These are phyloP conservation scores for Teratosphaeriaceae sp. DNA, from an alignment of 2,329 filamentous ascomycete species.

Conservation along the genomic window DNA sequence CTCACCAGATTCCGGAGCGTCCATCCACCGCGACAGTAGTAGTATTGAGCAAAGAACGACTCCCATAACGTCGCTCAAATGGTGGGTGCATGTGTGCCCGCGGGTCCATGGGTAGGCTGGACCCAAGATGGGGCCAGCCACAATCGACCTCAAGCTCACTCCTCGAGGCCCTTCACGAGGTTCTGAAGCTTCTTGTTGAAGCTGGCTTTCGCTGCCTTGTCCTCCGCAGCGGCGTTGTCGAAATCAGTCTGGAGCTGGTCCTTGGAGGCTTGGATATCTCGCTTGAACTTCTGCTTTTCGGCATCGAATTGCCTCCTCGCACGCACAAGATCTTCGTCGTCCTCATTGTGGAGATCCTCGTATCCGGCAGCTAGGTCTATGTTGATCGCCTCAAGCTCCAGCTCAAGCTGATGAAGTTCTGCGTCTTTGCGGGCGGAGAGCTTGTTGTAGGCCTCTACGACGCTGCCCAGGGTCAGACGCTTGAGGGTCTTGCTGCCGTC, in stretches of 20 bases:
- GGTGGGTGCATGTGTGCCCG: too few species aligned
- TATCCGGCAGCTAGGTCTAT: constrained; percentile 15
- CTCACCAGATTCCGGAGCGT: too few species aligned
- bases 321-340: constrained; percentile 4
- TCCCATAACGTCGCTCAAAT: too few species aligned
- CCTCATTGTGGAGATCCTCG: constrained; percentile 10
- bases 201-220: constrained; percentile 7
- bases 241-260: constrained; percentile 13
- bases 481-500: constrained; percentile 6
- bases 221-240: constrained; percentile 14
- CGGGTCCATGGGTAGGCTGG: too few species aligned
- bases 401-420: constrained; percentile 10
- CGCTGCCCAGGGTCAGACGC: constrained; percentile 14
- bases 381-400: constrained; percentile 13
- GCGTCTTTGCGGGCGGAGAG: constrained; percentile 9
- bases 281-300: constrained; percentile 12
- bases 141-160: too few species aligned
- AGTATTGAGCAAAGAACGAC: too few species aligned
- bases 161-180: constrained; percentile 7
- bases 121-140: too few species aligned
- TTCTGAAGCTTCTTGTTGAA: constrained; percentile 9
- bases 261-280: constrained; percentile 13
- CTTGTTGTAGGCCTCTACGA: constrained; percentile 12
- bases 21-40: too few species aligned
- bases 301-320: constrained; percentile 9